A percentile compares a stretch with the other conserved stretches of the same genome.
Conservation (phyloP, 164 flowering plant genomes). For the Paratinospora sagittata region DNA sequence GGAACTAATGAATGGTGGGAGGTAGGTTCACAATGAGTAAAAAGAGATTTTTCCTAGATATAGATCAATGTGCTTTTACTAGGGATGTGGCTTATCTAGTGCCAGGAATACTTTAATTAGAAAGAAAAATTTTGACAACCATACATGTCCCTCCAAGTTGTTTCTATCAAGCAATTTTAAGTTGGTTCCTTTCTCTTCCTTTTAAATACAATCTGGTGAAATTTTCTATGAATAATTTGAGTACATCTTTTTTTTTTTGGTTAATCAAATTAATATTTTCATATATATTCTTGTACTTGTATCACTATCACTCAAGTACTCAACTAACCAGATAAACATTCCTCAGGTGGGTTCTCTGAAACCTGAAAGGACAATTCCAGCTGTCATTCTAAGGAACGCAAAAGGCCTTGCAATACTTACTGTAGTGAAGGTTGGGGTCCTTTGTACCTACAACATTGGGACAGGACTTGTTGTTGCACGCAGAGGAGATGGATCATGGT, state of each 20-base stretch:
- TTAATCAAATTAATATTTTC: no score
- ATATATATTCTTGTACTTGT: no score
- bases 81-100: background rate
- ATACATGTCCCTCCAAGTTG: background rate
- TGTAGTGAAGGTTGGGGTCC: constrained; percentile 72
- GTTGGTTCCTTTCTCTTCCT: background rate
- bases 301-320: no score
- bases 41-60: no score
- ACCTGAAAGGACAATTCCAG: constrained; percentile 84
- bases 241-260: background rate
- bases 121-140: background rate
- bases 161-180: background rate
- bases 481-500: constrained; percentile 94
- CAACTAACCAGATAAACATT: constrained; percentile 9
- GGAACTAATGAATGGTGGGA: no score
- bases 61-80: no score
- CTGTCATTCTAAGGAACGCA: constrained; percentile 59
- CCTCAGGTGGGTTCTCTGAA: constrained; percentile 58
- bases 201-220: background rate
- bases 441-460: constrained; percentile 89
- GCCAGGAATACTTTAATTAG: background rate
- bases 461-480: constrained; percentile 91
- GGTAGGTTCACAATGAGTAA: no score
- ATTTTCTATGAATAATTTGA: background rate
- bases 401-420: constrained; percentile 94